These are phyloP conservation scores for Ceratocystis cacaofunesta DNA, from an alignment of 2,329 filamentous ascomycete species.

Conservation along the genomic window DNA sequence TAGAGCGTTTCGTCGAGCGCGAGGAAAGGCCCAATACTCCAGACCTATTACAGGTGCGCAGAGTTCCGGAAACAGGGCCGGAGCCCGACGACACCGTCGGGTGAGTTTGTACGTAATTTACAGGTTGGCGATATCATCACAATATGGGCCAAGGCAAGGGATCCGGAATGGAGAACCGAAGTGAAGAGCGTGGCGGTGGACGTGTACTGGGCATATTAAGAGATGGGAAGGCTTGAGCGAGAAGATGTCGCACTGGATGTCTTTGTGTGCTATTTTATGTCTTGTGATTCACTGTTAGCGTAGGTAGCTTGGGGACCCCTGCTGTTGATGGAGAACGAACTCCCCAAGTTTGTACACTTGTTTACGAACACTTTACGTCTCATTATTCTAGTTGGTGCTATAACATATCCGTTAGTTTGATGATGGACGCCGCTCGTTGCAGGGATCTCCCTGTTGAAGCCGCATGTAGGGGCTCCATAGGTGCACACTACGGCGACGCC, in stretches of 20 bases:
- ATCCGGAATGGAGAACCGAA: conserved; percentile 37
- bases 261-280: not conserved
- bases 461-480: too few relatives aligned
- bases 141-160: conserved; percentile 45
- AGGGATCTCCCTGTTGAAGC: not conserved
- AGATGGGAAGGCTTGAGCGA: not conserved
- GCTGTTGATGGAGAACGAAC: too few relatives aligned
- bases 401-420: too few relatives aligned
- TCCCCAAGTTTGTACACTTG: too few relatives aligned
- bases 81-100: conserved; percentile 36
- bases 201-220: conserved; percentile 39
- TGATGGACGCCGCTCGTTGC: not conserved
- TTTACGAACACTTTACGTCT: too few relatives aligned
- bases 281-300: not conserved
- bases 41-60: conserved; percentile 25
- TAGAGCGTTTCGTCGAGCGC: conserved; percentile 38
- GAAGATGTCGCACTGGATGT: not conserved
- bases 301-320: too few relatives aligned
- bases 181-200: conserved; percentile 37
- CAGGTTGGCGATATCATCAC: conserved; percentile 46
- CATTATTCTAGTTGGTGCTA: too few relatives aligned
- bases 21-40: not conserved
- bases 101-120: conserved; percentile 40
- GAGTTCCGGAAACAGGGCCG: conserved; percentile 31
- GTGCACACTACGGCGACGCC: too few relatives aligned